Percentiles rank a stretch among this genome's conserved stretches.
Conservation (phyloP, 805 yeast genomes). For the Wickerhamomyces sydowiorum region DNA sequence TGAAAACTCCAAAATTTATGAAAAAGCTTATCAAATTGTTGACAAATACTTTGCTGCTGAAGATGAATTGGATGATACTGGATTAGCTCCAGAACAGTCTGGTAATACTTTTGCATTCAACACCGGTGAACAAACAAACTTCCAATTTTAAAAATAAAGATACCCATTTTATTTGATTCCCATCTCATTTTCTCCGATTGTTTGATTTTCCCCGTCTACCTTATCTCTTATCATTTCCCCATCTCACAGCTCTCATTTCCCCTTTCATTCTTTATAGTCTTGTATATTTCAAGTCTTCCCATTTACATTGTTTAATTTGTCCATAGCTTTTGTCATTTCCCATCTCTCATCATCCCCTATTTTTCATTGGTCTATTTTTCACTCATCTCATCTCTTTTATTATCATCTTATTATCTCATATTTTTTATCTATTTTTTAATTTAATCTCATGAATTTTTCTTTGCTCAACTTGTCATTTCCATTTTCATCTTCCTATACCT, state of each 20-base stretch:
- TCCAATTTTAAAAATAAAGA: conserved; percentile 18
- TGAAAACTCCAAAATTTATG: conserved; percentile 86
- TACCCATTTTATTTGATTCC: neutral
- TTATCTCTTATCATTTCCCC: neutral
- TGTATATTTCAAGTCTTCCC: neutral
- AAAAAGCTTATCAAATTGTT: conserved; percentile 84
- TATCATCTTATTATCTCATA: neutral
- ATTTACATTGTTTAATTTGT: neutral
- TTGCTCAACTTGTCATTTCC: neutral
- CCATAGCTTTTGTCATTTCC: neutral
- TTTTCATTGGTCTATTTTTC: neutral
- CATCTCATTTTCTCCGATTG: neutral
- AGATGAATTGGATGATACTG: conserved; percentile 68
- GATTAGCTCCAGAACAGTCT: conserved; percentile 67
- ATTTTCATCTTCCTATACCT: neutral
- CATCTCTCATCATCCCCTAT: neutral
- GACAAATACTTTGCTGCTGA: conserved; percentile 88
- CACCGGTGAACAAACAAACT: conserved; percentile 43
- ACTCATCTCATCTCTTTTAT: neutral
- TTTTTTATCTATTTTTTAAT: neutral
- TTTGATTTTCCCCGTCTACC: neutral
- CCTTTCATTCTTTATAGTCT: neutral
- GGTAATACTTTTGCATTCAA: conserved; percentile 91
- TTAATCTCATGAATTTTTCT: neutral
- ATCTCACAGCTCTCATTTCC: neutral